Base-by-base conservation (phyloP, 164 flowering plant genomes). In the Vitis rotundifolia region DNA sequence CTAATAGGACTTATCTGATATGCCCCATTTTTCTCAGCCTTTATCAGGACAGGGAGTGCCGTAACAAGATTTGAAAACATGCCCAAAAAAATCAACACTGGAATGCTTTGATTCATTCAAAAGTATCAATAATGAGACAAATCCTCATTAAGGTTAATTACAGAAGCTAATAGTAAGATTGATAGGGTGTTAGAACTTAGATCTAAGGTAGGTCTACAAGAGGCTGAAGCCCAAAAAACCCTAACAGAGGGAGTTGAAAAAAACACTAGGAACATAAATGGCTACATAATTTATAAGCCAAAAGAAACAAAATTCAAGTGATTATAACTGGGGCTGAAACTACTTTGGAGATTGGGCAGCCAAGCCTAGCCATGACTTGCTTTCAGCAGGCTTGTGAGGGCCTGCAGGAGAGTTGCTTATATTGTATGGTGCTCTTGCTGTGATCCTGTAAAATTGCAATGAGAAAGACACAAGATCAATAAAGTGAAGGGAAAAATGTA, bases 321-420 rank as follows among this genome's bases (percentile, higher is more conserved):
- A 70, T 29, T 70, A 67, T 11, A 47, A 16, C 26, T 63, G 61
- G 67, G 15, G 54, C 54, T 71, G 64, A 13, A 67, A 71, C 55
- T 77, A 77, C 28, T 67, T 58, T 13, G 75, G 28, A n/a, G 82
- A 50, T 31, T 77, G 79, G 12, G 91, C 71, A 26, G 83, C 80
- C 73, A 89, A 61, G 22, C 86, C 86, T 11, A 91, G 87, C 97
- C 94, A 91, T 15, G 78, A 37, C 72, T 78, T 84, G 76, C 68
- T 72, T 16, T 86, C 82, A 15, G 18, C 63, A 3, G 76, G 72
- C 75, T 77, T 75, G 14, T 73, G 47, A 1, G 69, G 57, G 14
- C 74, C 18, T 3, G 73, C 26, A 1, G 58, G n/a, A 4, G 74
- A 63, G 52, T 13, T 47, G 74, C 56, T 64, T 3, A 58, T 64